Base-by-base conservation (phyloP, 352 stramenopile species). In the Aphanomyces astaci region DNA sequence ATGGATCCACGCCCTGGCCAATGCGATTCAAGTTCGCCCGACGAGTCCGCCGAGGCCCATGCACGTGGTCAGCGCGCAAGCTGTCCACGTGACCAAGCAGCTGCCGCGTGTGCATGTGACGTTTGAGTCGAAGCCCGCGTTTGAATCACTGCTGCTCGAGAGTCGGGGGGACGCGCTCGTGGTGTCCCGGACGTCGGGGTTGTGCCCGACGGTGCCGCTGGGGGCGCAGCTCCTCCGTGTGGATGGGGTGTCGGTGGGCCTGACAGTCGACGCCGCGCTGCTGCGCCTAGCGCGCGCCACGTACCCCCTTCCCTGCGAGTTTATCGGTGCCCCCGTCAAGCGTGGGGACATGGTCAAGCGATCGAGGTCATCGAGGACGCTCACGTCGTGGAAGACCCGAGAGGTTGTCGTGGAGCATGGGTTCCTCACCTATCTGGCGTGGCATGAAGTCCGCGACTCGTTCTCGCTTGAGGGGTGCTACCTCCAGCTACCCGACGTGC, bases 381-480 rank as follows among this genome's bases (percentile, higher is more conserved):
- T 95, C 66, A 81, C 92, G 71, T 94, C 92, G 75, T 95, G 87
- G 87, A 95, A 94, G 62, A 77, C 75, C 49, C 87, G 87, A 31
- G 78, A 93, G 27, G 67, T 95, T 11, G 73, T 95, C 30, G 81
- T 95, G 24, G 83, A 81, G 40, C 89, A 91, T 49, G 85, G 87
- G 0, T 78, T 90, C 49, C 88, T 95, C 36, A 82, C 84, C 68
- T 94, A 94, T 66, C 91, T 89, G 31, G 75, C 55, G 4, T 74
- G 70, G 48, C 59, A 70, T 64, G 51, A 68, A 73, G 80, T 90
- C 52, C 84, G 82, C 75, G 92, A 91, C 71, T 90, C 82, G 13
- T 95, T 95, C 62, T 88, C 81, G 64, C 66, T 95, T 0, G 84
- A 84, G 55, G 87, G 87, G 1, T 95, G 87, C 76, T 94, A 93